phyloP scores from a whole-genome alignment of 2,329 filamentous ascomycete species.

The Piedraia hortae region DNA sequence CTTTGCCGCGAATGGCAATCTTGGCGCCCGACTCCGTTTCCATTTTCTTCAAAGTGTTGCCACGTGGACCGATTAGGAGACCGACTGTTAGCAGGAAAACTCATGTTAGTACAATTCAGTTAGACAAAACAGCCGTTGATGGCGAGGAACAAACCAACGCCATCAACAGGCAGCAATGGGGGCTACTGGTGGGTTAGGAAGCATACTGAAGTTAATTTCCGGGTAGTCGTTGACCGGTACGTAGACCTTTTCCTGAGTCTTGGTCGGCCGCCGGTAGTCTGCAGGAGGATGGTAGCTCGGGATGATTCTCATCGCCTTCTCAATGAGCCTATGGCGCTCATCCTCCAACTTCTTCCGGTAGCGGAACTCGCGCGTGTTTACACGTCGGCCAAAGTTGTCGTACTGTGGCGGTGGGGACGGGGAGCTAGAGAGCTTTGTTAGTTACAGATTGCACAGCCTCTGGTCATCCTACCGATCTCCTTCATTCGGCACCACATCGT shows the following conservation, averaged over 20 bases:
- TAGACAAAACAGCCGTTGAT: conserved; percentile 12
- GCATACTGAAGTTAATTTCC: conserved; percentile 99
- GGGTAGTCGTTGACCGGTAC: conserved; percentile 99
- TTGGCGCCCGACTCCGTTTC: conserved; percentile 90
- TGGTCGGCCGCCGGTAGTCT: conserved; percentile 94
- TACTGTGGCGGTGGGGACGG: conserved; percentile 91
- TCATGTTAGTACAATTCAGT: conserved; percentile 9
- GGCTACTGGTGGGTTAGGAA: conserved; percentile 70
- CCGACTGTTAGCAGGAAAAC: conserved; percentile 66
- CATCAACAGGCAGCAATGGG: conserved; percentile 5
- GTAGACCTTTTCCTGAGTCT: conserved; percentile 99
- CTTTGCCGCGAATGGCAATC: conserved; percentile 97
- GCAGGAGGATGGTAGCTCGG: conserved; percentile 97
- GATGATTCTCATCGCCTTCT: conserved; percentile 98
- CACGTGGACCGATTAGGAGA: conserved; percentile 98
- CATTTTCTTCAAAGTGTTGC: conserved; percentile 99
- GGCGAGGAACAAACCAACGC: conserved; percentile 10
- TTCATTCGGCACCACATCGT: conserved; percentile 92
- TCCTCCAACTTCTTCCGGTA: conserved; percentile 96
- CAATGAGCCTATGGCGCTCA: conserved; percentile 92
- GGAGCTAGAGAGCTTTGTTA: conserved; percentile 30
- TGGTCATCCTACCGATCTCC: conserved; percentile 49
- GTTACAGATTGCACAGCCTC: not conserved
- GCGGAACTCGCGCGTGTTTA: conserved; percentile 95
- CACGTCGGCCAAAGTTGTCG: conserved; percentile 96